Evolutionary conservation across 306 rosid genomes (phyloP).

Genomic region (Hippophae gyantsensis): DNA sequence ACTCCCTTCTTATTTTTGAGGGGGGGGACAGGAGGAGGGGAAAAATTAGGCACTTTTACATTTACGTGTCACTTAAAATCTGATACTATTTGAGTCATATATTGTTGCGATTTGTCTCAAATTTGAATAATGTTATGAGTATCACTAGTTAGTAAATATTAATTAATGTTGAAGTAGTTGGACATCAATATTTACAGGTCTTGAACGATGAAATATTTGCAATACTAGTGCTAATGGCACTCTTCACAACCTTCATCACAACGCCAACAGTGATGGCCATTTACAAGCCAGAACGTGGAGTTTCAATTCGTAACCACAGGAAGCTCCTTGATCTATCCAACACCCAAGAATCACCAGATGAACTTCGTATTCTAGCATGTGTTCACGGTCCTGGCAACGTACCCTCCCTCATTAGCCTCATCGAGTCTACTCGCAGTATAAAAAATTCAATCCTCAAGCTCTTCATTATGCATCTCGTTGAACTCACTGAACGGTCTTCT

Average conservation of each 20-base stretch:
- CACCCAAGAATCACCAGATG: conserved; percentile 1
- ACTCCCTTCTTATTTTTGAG: no score
- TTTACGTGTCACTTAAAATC: no score
- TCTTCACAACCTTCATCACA: conserved; percentile 81
- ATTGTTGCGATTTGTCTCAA: background rate
- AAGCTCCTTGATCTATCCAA: conserved; percentile 41
- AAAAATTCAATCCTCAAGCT: conserved; percentile 37
- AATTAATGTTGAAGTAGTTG: background rate
- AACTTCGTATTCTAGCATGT: conserved; percentile 62
- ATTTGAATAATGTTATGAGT: background rate
- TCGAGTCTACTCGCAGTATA: conserved; percentile 50
- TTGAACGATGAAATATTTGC: conserved; percentile 72
- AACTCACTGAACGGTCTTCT: conserved; percentile 69
- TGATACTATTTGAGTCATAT: no score
- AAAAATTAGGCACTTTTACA: no score
- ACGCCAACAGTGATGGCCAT: conserved; percentile 69
- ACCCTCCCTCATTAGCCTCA: conserved; percentile 39
- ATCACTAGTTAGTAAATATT: background rate
- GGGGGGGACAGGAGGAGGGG: no score
- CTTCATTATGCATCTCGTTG: conserved; percentile 69
- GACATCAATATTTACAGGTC: conserved; percentile 30
- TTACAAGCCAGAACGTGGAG: conserved; percentile 53
- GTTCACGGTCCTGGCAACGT: conserved; percentile 55
- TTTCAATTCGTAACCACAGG: conserved; percentile 19
- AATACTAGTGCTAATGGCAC: conserved; percentile 81